Evolutionary conservation across 1,139 yeast genomes (phyloP), one percentile per base, ranked within the genome.

Genomic region (Hansenula sp.): DNA sequence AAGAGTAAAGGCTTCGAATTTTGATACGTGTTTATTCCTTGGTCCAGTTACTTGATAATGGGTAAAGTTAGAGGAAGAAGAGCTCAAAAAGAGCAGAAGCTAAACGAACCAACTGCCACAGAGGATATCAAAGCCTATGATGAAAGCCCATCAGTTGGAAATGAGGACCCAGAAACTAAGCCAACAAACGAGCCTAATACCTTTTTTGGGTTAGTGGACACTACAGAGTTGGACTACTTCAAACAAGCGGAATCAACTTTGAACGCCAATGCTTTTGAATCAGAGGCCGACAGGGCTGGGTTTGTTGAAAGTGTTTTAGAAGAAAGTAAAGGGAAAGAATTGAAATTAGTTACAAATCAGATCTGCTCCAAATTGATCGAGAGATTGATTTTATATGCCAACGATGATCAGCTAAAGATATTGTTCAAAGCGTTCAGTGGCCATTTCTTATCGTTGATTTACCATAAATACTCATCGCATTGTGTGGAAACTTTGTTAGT

Each of bases 361-460:
- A 88, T 91, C 46, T 90, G 97, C 60, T 91, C 98, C 17, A 93
- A 93, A 61, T 74, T 93, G 47, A 76, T 93, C 72, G 99, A 93
- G 66, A 74, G 98, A 60, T 68, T 93, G 50, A 77, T 91, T n/a
- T 66, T 87, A 40, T 70, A 73, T 31, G 84, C 91, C 15, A 72
- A 75, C 33, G 84, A 81, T 49, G 68, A 65, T 16, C 96, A 90
- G 61, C 65, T 89, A 49, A 78, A 82, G 61, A 63, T 69, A 33
- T 64, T 91, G 1, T 86, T 86, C 62, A 74, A 73, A 46, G 79
- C 81, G 5, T 84, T 90, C 56, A 72, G 73, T 39, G 88, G 84
- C 13, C 86, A 85, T 55, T 86, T 87, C 58, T 79, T 76, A 25
- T 78, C 85, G n/a, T 71, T 91, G 48, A 78, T 94, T 2, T 82